These are phyloP conservation scores for Niebla homalea DNA, from an alignment of 495 filamentous ascomycete species.

Conservation along the genomic window DNA sequence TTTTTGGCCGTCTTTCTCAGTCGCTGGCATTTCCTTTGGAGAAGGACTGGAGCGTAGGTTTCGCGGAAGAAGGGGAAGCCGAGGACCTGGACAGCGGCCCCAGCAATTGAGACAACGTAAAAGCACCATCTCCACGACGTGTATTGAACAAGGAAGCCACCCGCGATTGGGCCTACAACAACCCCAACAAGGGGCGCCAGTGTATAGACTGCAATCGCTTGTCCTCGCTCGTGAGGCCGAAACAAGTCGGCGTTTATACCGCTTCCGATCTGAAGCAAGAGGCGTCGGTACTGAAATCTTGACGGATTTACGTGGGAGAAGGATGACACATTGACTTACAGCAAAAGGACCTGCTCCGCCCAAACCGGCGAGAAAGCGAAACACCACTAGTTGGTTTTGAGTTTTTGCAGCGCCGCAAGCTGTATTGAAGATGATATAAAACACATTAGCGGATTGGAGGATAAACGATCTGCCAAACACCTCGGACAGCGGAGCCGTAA, in stretches of 20 bases:
- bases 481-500: slow-evolving; percentile 28
- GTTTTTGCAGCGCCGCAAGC: too few species aligned
- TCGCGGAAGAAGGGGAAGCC: slow-evolving; percentile 35
- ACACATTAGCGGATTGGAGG: slow-evolving; percentile 21
- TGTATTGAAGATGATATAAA: slow-evolving; percentile 26
- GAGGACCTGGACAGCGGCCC: slow-evolving; percentile 24
- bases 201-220: slow-evolving; percentile 38
- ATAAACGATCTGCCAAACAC: slow-evolving; percentile 23
- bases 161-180: slow-evolving; percentile 28
- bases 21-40: slow-evolving; percentile 33
- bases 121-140: slow-evolving; percentile 34
- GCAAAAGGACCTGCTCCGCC: too few species aligned
- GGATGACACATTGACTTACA: too few species aligned
- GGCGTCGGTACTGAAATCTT: too few species aligned
- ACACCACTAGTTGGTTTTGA: too few species aligned
- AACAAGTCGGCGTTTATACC: slow-evolving; percentile 2
- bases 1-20: slow-evolving; percentile 31
- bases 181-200: slow-evolving; percentile 39
- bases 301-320: too few species aligned
- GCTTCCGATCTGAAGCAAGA: not conserved
- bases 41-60: slow-evolving; percentile 34
- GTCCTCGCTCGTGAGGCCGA: slow-evolving; percentile 21
- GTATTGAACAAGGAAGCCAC: slow-evolving; percentile 30
- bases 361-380: too few species aligned
- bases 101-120: slow-evolving; percentile 34